Evolutionary conservation across 2,329 filamentous ascomycete genomes (phyloP).

Genomic region (Aspergillus caelatus): DNA sequence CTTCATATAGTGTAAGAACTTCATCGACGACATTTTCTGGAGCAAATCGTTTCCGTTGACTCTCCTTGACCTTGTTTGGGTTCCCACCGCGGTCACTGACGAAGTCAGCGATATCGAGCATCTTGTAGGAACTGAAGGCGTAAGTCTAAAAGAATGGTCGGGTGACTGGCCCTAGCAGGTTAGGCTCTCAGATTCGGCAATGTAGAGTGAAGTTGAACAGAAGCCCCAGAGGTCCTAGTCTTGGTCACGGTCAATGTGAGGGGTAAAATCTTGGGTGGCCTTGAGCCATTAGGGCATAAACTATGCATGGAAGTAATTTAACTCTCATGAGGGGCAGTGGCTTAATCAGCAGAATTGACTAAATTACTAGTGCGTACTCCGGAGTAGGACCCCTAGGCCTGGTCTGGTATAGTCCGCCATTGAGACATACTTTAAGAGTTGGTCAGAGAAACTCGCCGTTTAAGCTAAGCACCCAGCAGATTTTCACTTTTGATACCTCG

Average conservation of each 20-base stretch:
- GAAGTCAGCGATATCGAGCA: slow-evolving; percentile 79
- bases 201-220: background rate
- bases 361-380: background rate
- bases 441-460: too few relatives aligned
- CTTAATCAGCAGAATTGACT: slow-evolving; percentile 2
- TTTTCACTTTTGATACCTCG: background rate
- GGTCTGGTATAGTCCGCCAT: background rate
- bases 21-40: slow-evolving; percentile 85
- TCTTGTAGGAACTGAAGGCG: slow-evolving; percentile 38
- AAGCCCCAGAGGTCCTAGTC: background rate
- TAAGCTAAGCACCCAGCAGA: background rate
- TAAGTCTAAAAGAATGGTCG: background rate
- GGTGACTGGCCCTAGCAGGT: too few relatives aligned
- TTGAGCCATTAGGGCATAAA: slow-evolving; percentile 14
- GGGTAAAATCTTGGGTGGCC: slow-evolving; percentile 14
- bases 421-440: too few relatives aligned
- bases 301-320: slow-evolving; percentile 4
- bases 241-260: slow-evolving; percentile 1
- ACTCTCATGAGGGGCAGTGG: slow-evolving; percentile 2
- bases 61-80: slow-evolving; percentile 88
- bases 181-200: background rate
- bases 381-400: background rate
- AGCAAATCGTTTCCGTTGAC: slow-evolving; percentile 79
- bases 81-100: slow-evolving; percentile 87
- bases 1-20: slow-evolving; percentile 83